Evolutionary conservation across 1,284 basidiomycete species (phyloP).

Genomic region (Ceratobasidium sp.): DNA sequence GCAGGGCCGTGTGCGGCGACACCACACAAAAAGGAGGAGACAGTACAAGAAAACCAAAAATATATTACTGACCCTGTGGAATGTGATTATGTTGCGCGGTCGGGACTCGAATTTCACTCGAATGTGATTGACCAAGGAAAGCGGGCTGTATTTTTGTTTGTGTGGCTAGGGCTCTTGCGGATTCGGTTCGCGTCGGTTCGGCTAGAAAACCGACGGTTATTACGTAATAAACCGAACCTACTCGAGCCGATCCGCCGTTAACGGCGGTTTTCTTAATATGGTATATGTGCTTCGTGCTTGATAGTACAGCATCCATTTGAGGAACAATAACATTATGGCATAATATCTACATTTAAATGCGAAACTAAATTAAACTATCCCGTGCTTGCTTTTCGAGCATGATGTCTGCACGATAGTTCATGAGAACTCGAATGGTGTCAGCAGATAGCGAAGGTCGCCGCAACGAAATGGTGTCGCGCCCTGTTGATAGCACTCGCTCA

Average conservation of each 20-base stretch:
- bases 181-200: not conserved
- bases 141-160: too few species aligned
- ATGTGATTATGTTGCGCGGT: too few species aligned
- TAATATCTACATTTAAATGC: not conserved
- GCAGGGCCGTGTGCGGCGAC: too few species aligned
- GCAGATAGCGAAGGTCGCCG: not conserved
- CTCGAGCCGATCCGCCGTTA: not conserved
- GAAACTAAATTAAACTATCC: not conserved
- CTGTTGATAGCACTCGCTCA: not conserved
- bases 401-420: conserved; percentile 12
- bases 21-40: too few species aligned
- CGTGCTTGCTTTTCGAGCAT: conserved; percentile 4
- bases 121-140: too few species aligned
- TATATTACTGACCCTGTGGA: too few species aligned
- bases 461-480: conserved; percentile 3
- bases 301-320: not conserved
- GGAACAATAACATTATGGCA: not conserved
- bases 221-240: conserved; percentile 3
- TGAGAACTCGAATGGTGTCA: not conserved
- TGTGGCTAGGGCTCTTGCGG: not conserved
- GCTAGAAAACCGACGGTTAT: conserved; percentile 4
- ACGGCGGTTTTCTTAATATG: not conserved
- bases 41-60: too few species aligned
- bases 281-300: not conserved
- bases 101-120: too few species aligned